Percentiles rank a stretch among this genome's conserved stretches.
These are phyloP conservation scores for Candida golubevii DNA, from an alignment of 805 yeast genomes.

Conservation along the genomic window DNA sequence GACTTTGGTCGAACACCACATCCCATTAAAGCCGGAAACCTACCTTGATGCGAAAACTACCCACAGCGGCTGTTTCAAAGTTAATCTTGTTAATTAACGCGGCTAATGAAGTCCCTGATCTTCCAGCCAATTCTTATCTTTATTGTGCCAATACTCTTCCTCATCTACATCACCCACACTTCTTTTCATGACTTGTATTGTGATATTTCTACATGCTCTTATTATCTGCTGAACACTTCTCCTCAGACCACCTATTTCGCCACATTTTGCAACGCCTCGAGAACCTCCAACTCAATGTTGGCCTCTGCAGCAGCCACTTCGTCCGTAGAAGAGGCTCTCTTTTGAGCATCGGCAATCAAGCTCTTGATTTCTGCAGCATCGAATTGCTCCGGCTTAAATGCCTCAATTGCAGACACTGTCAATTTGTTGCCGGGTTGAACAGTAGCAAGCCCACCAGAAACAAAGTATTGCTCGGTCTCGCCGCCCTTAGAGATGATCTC, in stretches of 20 bases:
- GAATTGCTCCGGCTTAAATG: slow-evolving; percentile 85
- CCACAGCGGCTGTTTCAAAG: too few species aligned
- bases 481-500: slow-evolving; percentile 79
- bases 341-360: slow-evolving; percentile 89
- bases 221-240: too few species aligned
- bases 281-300: slow-evolving; percentile 89
- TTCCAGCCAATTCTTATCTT: too few species aligned
- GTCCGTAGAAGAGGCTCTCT: slow-evolving; percentile 78
- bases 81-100: too few species aligned
- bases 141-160: too few species aligned
- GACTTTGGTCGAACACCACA: too few species aligned
- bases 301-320: slow-evolving; percentile 93
- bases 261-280: slow-evolving; percentile 86
- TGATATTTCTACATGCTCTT: background rate
- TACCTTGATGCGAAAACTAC: too few species aligned
- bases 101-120: too few species aligned
- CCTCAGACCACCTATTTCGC: slow-evolving; percentile 48
- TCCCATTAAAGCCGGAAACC: too few species aligned
- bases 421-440: slow-evolving; percentile 92
- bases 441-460: slow-evolving; percentile 94
- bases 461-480: slow-evolving; percentile 76
- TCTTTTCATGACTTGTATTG: background rate
- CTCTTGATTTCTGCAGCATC: slow-evolving; percentile 73
- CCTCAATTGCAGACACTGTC: slow-evolving; percentile 91
- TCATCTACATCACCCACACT: too few species aligned